Evolutionary conservation across 345 rosid genomes (phyloP).

Genomic region (Pistacia atlantica): DNA sequence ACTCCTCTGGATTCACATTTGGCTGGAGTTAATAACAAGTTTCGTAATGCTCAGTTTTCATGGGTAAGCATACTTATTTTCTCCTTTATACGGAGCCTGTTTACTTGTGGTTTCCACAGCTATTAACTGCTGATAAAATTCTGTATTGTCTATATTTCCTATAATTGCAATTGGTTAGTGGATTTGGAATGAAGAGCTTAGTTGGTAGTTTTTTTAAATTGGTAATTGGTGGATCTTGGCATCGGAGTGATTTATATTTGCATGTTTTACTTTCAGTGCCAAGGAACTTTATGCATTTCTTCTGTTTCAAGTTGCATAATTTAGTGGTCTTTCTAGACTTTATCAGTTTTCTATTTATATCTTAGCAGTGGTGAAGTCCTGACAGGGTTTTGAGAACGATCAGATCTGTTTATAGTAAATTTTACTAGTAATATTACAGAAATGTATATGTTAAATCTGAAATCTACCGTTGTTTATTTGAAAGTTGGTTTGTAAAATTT

Average conservation of each 20-base stretch:
- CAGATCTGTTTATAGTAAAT: background rate
- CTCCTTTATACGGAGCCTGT: conserved; percentile 1
- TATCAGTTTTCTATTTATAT: background rate
- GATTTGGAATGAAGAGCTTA: background rate
- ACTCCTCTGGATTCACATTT: conserved; percentile 82
- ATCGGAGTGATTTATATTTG: background rate
- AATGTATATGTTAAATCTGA: background rate
- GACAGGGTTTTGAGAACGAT: background rate
- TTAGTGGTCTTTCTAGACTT: conserved; percentile 3
- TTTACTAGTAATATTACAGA: background rate
- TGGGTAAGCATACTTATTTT: conserved; percentile 60
- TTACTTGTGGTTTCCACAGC: conserved; percentile 3
- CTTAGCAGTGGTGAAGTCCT: background rate
- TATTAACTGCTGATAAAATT: background rate
- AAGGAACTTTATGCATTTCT: background rate
- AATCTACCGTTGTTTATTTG: background rate
- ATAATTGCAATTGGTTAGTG: background rate
- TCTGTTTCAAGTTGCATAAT: background rate
- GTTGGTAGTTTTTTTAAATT: background rate
- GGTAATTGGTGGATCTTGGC: background rate
- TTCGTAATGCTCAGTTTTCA: conserved; percentile 90
- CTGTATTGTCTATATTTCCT: background rate
- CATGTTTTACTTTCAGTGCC: conserved; percentile 1
- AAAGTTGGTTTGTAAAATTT: background rate
- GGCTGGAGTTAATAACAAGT: conserved; percentile 87